Conservation (phyloP, 2,329 filamentous ascomycete genomes). For the Periglandula ipomoeae region DNA sequence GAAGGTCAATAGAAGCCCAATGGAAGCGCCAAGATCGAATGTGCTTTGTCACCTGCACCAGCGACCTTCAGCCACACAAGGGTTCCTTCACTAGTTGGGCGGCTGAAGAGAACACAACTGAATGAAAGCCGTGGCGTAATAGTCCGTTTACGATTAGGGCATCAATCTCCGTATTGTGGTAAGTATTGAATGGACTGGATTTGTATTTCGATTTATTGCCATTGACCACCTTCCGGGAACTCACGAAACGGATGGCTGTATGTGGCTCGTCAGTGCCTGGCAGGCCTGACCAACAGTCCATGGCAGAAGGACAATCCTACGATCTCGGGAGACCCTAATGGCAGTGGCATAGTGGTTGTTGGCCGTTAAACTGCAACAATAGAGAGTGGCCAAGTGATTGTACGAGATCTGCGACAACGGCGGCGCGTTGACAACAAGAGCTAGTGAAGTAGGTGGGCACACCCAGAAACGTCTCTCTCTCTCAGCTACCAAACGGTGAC, state of each 20-base stretch:
- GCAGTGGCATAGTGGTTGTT: background rate
- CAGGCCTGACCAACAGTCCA: too few relatives aligned
- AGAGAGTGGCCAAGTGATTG: background rate
- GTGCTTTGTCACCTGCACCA: background rate
- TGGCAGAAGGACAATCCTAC: too few relatives aligned
- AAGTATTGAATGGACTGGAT: too few relatives aligned
- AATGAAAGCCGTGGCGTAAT: background rate
- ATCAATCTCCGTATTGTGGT: background rate
- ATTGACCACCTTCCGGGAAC: background rate
- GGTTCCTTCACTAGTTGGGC: background rate
- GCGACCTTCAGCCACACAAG: background rate
- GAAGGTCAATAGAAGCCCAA: background rate
- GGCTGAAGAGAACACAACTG: background rate
- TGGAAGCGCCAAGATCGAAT: background rate
- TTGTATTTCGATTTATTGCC: background rate
- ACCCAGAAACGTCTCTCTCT: background rate
- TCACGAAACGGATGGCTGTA: too few relatives aligned
- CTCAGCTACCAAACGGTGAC: background rate
- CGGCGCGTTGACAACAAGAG: too few relatives aligned
- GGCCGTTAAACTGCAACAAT: background rate
- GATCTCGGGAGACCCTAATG: too few relatives aligned
- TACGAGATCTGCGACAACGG: too few relatives aligned
- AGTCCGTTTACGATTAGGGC: background rate
- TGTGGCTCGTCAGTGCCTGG: too few relatives aligned
- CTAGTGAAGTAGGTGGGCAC: too few relatives aligned